Base-by-base conservation (phyloP, 2,329 filamentous ascomycete genomes). In the Beauveria medogensis region DNA sequence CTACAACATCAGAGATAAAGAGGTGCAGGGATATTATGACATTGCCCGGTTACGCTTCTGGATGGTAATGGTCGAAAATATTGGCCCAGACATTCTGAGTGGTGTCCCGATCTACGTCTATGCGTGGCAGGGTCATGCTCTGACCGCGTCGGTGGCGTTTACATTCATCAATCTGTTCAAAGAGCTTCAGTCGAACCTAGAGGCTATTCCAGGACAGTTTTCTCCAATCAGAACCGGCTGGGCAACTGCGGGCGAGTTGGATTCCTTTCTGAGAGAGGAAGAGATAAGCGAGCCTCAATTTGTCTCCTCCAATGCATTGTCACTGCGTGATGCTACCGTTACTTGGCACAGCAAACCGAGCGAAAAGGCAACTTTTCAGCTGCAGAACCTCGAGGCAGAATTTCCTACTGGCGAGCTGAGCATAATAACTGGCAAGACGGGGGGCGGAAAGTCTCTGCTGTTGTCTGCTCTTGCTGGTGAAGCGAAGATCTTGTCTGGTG, bases 361-460 rank as follows among this genome's bases (percentile, higher is more conserved):
- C 0, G 41, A 53, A 12, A 46, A 44, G 20, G 44, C 30, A 14
- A 47, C 1, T 0, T 64, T 64, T 46, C 20, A 44, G 2, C 53
- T 64, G 10, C 14, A 53, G 2, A 61, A 47, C 16, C 40, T 63
- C n/a, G 34, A 52, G n/a, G 48, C 60, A 1, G 51, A 54, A 1
- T 64, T 64, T 41, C 63, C 63, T 28, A 50, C 8, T 30, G 37
- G 54, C 10, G 14, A 41, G 8, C 16, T 64, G 1, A 64, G 63
- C 41, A 47, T 64, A 5, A 46, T 64, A 16, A 55, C 63, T 20
- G 63, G 63, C 8, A 56, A 63, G 3, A 64, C 63, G 20, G 62
- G 55, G 2, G 56, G 53, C n/a, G 63, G 63, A 14, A 63, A 64
- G 26, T 56, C 54, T 24, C 46, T 64, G 1, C 58, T 64, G 3